Conservation (phyloP, 495 filamentous ascomycete genomes). For the Neurospora cerealis region DNA sequence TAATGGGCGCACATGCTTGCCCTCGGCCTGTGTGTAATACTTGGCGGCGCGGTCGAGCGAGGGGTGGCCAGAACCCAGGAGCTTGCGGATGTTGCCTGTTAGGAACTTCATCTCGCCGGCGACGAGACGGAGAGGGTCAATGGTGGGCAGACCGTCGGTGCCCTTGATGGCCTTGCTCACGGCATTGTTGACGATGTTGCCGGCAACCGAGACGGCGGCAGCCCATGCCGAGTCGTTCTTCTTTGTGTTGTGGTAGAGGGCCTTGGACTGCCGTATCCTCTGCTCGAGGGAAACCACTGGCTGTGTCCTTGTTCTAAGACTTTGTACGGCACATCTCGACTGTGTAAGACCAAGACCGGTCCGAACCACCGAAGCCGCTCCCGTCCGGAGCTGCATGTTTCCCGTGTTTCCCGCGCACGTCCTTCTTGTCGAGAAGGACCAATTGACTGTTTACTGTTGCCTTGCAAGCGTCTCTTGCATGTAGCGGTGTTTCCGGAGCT, state of each 20-base stretch:
- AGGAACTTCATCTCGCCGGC: constrained; percentile 93
- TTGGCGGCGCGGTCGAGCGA: constrained; percentile 91
- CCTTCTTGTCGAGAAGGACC: constrained; percentile 12
- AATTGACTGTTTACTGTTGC: constrained; percentile 11
- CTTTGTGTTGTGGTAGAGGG: constrained; percentile 29
- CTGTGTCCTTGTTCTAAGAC: not conserved
- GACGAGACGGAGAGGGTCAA: constrained; percentile 71
- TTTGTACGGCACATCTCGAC: constrained; percentile 16
- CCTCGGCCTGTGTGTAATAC: constrained; percentile 95
- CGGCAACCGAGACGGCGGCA: constrained; percentile 64
- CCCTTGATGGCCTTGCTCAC: constrained; percentile 44
- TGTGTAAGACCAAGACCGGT: constrained; percentile 1
- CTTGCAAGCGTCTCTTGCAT: constrained; percentile 6
- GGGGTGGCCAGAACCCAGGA: constrained; percentile 86
- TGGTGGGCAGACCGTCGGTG: constrained; percentile 40
- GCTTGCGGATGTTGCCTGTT: constrained; percentile 76
- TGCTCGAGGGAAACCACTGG: constrained; percentile 9
- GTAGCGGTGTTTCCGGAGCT: not conserved
- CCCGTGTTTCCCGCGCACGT: constrained; percentile 7
- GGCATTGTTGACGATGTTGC: constrained; percentile 63
- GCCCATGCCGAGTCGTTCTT: constrained; percentile 35
- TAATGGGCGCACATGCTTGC: constrained; percentile 91
- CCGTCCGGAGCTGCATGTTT: constrained; percentile 33
- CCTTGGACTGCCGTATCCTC: constrained; percentile 24
- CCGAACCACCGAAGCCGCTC: constrained; percentile 23